A percentile compares a stretch with the other conserved stretches of the same genome.
These are phyloP conservation scores for Paramecium tetraurelia DNA, from an alignment of 73 alveolate species.

Conservation along the genomic window DNA sequence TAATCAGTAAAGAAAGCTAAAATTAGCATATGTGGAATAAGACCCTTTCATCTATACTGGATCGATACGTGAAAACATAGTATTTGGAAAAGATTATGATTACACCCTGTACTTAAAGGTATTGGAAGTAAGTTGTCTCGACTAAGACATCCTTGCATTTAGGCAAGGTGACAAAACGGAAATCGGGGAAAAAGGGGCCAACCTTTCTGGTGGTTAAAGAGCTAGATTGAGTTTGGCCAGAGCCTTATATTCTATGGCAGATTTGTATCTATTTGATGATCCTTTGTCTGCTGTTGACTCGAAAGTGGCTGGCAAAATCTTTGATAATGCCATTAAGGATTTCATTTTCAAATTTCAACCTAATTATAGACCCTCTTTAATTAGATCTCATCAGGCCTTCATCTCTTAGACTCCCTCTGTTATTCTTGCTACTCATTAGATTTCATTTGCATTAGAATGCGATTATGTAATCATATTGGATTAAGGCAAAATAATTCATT, in stretches of 20 bases:
- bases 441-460: not conserved
- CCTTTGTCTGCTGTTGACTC: constrained; percentile 86
- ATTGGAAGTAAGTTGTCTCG: constrained; percentile 53
- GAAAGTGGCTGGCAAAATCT: constrained; percentile 71
- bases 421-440: constrained; percentile 53
- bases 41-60: constrained; percentile 65
- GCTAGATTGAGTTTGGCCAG: constrained; percentile 96
- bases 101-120: constrained; percentile 57
- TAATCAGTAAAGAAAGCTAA: not conserved
- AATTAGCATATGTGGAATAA: constrained; percentile 66
- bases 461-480: constrained; percentile 16
- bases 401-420: not conserved
- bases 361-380: not conserved
- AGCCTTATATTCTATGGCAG: constrained; percentile 89
- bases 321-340: not conserved
- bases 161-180: constrained; percentile 69
- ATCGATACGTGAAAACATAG: constrained; percentile 66
- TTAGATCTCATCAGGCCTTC: not conserved
- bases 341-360: not conserved
- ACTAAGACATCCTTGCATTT: constrained; percentile 61
- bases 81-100: constrained; percentile 65
- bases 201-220: constrained; percentile 93
- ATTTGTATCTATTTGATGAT: constrained; percentile 84
- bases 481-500: not conserved
- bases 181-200: constrained; percentile 79